phyloP scores from a whole-genome alignment of 2,329 filamentous ascomycete genomes.

The Grosmannia penicillata region DNA sequence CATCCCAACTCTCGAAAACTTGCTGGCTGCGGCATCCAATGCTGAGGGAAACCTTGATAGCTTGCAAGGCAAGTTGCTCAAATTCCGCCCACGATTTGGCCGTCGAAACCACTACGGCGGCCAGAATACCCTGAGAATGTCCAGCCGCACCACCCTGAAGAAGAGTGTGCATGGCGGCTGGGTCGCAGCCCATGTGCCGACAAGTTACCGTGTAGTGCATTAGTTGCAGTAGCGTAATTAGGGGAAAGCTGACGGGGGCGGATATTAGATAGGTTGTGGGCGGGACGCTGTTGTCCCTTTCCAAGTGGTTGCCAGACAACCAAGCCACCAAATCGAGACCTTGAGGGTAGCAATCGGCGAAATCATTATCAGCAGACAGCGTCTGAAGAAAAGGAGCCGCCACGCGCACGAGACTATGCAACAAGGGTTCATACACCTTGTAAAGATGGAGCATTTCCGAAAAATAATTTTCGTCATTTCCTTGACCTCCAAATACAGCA shows the following conservation, averaged over 20 bases:
- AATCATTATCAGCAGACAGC: constrained; percentile 67
- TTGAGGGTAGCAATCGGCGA: constrained; percentile 92
- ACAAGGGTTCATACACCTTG: constrained; percentile 78
- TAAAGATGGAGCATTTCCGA: constrained; percentile 89
- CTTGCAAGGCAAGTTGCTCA: constrained; percentile 60
- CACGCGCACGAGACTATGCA: constrained; percentile 67
- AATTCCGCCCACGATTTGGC: constrained; percentile 91
- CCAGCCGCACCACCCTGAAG: constrained; percentile 83
- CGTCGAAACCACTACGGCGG: constrained; percentile 80
- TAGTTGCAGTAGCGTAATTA: constrained; percentile 92
- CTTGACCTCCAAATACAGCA: constrained; percentile 90
- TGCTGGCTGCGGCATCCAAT: constrained; percentile 95
- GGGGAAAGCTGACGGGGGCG: constrained; percentile 84
- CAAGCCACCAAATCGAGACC: constrained; percentile 91
- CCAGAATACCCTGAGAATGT: constrained; percentile 92
- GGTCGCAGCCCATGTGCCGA: constrained; percentile 77
- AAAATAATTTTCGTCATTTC: constrained; percentile 99
- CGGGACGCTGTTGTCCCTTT: too few relatives aligned
- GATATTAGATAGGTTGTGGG: constrained; percentile 91
- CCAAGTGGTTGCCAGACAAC: constrained; percentile 79
- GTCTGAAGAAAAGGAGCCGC: constrained; percentile 79
- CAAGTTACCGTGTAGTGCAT: constrained; percentile 93
- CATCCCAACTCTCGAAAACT: too few relatives aligned
- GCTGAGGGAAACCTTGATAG: constrained; percentile 93
- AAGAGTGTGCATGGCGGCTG: constrained; percentile 71